Evolutionary conservation across 768 basidiomycete species (phyloP).

Genomic region (Pisolithus marmoratus): DNA sequence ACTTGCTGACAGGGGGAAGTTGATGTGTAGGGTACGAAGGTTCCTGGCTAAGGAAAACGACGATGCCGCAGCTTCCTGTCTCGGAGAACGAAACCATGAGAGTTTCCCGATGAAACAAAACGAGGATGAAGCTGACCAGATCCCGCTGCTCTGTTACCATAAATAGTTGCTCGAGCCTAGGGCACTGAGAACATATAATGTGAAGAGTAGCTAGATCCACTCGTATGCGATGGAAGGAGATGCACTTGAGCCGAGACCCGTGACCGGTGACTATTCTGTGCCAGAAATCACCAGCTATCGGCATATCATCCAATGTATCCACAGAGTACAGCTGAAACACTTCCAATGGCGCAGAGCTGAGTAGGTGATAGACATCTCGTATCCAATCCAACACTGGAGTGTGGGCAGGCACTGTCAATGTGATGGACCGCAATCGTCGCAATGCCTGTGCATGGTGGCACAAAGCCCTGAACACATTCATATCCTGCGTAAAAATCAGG

Average conservation of each 20-base stretch:
- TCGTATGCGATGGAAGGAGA: conserved; percentile 62
- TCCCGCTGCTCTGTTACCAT: conserved; percentile 44
- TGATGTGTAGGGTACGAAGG: conserved; percentile 58
- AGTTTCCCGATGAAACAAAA: too few species aligned
- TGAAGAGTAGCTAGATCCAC: conserved; percentile 45
- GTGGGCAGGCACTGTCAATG: conserved; percentile 44
- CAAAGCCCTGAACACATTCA: conserved; percentile 37
- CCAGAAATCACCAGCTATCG: conserved; percentile 47
- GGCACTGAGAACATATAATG: conserved; percentile 51
- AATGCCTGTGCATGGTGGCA: conserved; percentile 36
- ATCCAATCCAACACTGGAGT: conserved; percentile 41
- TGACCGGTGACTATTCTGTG: conserved; percentile 44
- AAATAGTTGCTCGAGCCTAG: conserved; percentile 56
- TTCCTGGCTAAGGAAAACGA: conserved; percentile 40
- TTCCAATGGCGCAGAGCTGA: conserved; percentile 48
- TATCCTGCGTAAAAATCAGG: conserved; percentile 39
- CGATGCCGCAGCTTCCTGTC: conserved; percentile 16
- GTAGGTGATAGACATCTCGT: conserved; percentile 33
- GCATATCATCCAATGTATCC: conserved; percentile 33
- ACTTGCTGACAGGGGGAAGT: conserved; percentile 33
- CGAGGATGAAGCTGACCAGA: conserved; percentile 32
- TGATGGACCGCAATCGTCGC: conserved; percentile 46
- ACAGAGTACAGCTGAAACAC: conserved; percentile 59
- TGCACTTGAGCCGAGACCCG: conserved; percentile 42
- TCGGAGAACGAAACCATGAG: neutral